Evolutionary conservation across 148 eudicot genomes (phyloP).

Genomic region (Gaultheria prostrata): DNA sequence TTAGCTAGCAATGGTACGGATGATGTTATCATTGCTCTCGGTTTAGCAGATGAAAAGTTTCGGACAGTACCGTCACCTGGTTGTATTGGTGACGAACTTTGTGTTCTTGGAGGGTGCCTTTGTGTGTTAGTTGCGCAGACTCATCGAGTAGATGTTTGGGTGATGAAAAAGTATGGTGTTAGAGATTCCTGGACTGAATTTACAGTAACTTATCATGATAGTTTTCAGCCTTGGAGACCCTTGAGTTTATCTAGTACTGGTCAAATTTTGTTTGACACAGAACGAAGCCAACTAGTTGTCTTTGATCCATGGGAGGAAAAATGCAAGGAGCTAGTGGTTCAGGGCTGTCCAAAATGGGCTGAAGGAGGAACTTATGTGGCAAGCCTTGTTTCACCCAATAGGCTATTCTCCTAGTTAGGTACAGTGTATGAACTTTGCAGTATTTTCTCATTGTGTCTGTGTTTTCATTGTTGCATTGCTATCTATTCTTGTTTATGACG

Average conservation of each 20-base stretch:
- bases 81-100: neutral
- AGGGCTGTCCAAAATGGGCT: neutral
- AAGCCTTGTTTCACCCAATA: neutral
- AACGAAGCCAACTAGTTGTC: neutral
- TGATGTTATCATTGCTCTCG: neutral
- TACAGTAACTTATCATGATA: neutral
- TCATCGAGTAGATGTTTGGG: neutral
- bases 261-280: neutral
- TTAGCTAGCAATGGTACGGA: neutral
- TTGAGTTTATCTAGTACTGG: neutral
- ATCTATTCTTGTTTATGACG: neutral
- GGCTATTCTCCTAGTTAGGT: neutral
- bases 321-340: neutral
- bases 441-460: neutral
- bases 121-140: neutral
- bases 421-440: neutral
- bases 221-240: neutral
- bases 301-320: neutral
- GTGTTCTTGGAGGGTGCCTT: conserved; percentile 12
- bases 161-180: conserved; percentile 15
- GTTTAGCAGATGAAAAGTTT: conserved; percentile 12
- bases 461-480: neutral
- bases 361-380: neutral
- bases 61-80: neutral
- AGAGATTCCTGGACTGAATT: conserved; percentile 2